phyloP scores from a whole-genome alignment of 805 yeast genomes.

The Metschnikowia lunata region DNA sequence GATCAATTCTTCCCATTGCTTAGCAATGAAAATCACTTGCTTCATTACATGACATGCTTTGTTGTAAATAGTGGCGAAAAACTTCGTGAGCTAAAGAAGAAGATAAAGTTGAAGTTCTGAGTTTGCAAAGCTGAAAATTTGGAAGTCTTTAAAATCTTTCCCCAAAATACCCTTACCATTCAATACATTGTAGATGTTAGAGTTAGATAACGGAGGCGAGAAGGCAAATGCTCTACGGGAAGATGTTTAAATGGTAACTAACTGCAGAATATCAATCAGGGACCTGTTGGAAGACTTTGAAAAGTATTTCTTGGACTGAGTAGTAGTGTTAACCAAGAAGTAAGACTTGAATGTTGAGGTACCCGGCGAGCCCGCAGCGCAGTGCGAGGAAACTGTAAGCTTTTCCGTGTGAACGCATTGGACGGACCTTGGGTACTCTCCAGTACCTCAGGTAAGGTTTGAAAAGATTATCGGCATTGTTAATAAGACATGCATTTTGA shows the following conservation, averaged over 20 bases:
- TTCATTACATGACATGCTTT: constrained; percentile 54
- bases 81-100: constrained; percentile 20
- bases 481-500: constrained; percentile 41
- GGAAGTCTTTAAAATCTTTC: constrained; percentile 19
- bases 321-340: constrained; percentile 18
- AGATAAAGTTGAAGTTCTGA: constrained; percentile 34
- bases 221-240: constrained; percentile 41
- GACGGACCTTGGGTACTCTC: constrained; percentile 11
- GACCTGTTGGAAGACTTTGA: constrained; percentile 21
- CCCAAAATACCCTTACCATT: constrained; percentile 20
- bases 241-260: constrained; percentile 24
- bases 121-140: constrained; percentile 32
- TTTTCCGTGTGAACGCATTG: constrained; percentile 5
- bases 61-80: constrained; percentile 45
- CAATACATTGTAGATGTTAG: constrained; percentile 33
- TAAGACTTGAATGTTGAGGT: constrained; percentile 13
- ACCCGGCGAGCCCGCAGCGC: constrained; percentile 9
- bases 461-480: constrained; percentile 43
- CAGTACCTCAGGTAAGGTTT: constrained; percentile 22
- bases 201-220: constrained; percentile 34
- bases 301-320: constrained; percentile 25
- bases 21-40: constrained; percentile 54
- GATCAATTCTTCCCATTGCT: constrained; percentile 49
- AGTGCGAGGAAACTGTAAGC: neutral
- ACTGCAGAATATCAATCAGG: constrained; percentile 35